These are phyloP conservation scores for Ganoderma multipileum DNA, from an alignment of 1,284 basidiomycete species.

Conservation along the genomic window DNA sequence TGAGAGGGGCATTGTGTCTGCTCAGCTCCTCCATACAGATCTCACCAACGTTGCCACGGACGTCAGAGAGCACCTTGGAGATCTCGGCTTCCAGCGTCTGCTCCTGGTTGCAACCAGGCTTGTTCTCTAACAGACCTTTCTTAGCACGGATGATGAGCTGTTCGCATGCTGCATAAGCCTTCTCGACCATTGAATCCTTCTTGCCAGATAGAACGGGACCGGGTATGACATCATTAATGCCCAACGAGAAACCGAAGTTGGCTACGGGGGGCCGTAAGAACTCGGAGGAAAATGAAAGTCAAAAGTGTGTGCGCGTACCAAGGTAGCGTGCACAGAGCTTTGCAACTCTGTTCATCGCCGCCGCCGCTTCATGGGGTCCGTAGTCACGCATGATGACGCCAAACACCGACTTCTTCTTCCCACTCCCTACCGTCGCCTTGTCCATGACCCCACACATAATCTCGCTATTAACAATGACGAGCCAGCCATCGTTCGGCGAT, in stretches of 20 bases:
- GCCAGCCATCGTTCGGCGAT: slow-evolving; percentile 97
- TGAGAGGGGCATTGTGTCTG: slow-evolving; percentile 94
- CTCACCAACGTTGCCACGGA: slow-evolving; percentile 95
- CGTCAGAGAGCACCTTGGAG: slow-evolving; percentile 91
- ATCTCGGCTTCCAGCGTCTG: slow-evolving; percentile 97
- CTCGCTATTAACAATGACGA: slow-evolving; percentile 97
- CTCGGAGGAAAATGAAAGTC: too few relatives aligned
- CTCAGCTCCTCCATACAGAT: slow-evolving; percentile 99
- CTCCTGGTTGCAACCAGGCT: slow-evolving; percentile 96
- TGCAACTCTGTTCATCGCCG: slow-evolving; percentile 95
- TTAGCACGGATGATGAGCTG: slow-evolving; percentile 91
- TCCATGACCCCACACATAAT: slow-evolving; percentile 99
- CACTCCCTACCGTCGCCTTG: slow-evolving; percentile 97
- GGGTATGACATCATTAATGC: slow-evolving; percentile 99
- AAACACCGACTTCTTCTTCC: slow-evolving; percentile 99
- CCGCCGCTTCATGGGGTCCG: slow-evolving; percentile 92
- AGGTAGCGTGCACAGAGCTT: slow-evolving; percentile 97
- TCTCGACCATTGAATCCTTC: slow-evolving; percentile 90
- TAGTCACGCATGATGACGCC: slow-evolving; percentile 98
- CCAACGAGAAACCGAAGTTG: slow-evolving; percentile 97
- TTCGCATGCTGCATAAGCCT: slow-evolving; percentile 89
- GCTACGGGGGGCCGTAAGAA: slow-evolving; percentile 53
- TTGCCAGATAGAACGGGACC: slow-evolving; percentile 81
- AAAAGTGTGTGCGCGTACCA: slow-evolving; percentile 53
- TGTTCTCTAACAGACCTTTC: slow-evolving; percentile 93